A percentile compares a stretch with the other conserved stretches of the same genome.
These are phyloP conservation scores for Dactylonectria macrodidyma DNA, from an alignment of 2,329 filamentous ascomycete species.

Conservation along the genomic window DNA sequence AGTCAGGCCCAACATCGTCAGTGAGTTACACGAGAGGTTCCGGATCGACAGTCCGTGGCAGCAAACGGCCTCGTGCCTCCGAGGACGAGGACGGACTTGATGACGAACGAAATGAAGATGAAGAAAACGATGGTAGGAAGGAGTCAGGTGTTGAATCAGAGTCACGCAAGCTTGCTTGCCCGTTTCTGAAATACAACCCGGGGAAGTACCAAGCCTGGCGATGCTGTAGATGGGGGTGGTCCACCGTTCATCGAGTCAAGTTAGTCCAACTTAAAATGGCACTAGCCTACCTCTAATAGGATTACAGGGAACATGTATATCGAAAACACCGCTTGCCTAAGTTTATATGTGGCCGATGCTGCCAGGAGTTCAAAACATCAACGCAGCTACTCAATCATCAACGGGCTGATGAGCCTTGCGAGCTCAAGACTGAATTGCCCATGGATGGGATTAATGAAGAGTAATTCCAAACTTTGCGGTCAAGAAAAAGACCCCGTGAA, in stretches of 20 bases:
- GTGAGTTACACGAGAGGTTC: neutral
- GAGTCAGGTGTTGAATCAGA: neutral
- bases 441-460: slow-evolving; percentile 28
- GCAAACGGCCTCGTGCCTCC: neutral
- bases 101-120: neutral
- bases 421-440: neutral
- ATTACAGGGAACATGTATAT: neutral
- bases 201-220: neutral
- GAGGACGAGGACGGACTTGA: neutral
- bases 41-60: neutral
- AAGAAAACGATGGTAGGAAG: too few relatives aligned
- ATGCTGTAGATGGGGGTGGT: neutral
- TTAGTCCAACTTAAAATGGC: neutral
- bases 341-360: neutral
- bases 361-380: neutral
- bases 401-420: neutral
- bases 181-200: neutral
- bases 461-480: slow-evolving; percentile 18
- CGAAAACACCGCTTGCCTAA: neutral
- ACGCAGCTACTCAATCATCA: neutral
- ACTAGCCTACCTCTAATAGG: neutral
- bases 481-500: slow-evolving; percentile 18
- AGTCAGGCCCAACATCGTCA: neutral
- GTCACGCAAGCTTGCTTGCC: neutral
- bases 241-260: neutral